Base-by-base conservation (phyloP, 768 basidiomycete genomes). In the Gloeophyllum trabeum region DNA sequence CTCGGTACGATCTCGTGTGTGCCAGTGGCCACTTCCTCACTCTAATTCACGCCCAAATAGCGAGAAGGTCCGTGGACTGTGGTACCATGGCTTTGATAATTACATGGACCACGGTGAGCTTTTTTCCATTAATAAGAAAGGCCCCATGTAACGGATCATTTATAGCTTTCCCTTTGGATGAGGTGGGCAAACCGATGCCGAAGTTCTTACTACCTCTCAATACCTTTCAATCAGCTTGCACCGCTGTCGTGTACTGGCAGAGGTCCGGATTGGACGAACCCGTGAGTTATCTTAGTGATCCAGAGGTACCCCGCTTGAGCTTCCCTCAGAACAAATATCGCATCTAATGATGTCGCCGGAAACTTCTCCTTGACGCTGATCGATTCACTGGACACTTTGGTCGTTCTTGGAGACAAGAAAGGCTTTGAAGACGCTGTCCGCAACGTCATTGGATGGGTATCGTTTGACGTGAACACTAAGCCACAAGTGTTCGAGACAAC, bases 401-500 rank as follows among this genome's bases (percentile, higher is more conserved):
- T 93, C n/a, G 73, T 97, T n/a, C 70, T 93, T 24, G 71, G 77
- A 49, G 87, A 93, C 53, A 74, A 72, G 19, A 54, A 64, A 40
- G 86, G 81, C 4, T 97, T 96, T 53, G 83, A 88, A 52, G 66
- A 65, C n/a, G 92, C 89, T 3, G 81, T 98, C 40, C 76, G 74
- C 45, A 76, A 85, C 47, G 75, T 91, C 42, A 82, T 94, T 40
- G 61, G 77, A 41, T 79, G 75, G 71, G 86, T 96, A 28, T 81
- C 81, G 1, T 97, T 96, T 58, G 87, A 97, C 55, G 83, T 91
- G 44, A 81, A 97, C 60, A 90, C 89, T 32, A 89, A 80, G 59
- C 91, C 96, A n/a, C 94, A 99, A 69, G 84, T 98, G 3, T 99
- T 99, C 54, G 94, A 99, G 65, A 88, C 87, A 6, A 97, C 89